phyloP scores from a whole-genome alignment of 352 stramenopile species.

The Pythium oligandrum region DNA sequence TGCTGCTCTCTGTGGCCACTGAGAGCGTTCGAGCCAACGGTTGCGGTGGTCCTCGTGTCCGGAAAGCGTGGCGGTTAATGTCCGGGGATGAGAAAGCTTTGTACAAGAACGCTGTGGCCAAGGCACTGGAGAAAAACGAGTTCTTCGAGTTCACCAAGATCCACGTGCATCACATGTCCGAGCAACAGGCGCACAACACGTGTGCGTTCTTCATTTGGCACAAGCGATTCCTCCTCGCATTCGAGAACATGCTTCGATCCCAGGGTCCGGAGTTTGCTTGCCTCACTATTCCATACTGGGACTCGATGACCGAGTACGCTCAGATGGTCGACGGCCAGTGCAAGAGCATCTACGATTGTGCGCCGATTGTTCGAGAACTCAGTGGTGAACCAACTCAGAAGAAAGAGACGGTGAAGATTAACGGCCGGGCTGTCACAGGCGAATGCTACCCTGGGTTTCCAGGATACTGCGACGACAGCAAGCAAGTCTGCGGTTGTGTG shows the following conservation, averaged over 20 bases:
- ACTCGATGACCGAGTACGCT: constrained; percentile 11
- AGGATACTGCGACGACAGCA: constrained; percentile 2
- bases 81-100: constrained; percentile 3
- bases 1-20: too few relatives aligned
- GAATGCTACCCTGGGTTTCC: neutral
- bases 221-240: constrained; percentile 12
- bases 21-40: neutral
- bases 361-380: neutral
- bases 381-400: neutral
- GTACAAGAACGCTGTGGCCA: constrained; percentile 10
- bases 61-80: constrained; percentile 8
- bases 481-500: neutral
- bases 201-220: constrained; percentile 19
- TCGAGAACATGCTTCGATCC: constrained; percentile 19
- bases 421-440: neutral
- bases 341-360: constrained; percentile 2
- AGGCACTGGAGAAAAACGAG: constrained; percentile 1
- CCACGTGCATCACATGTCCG: constrained; percentile 12
- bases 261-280: constrained; percentile 6
- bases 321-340: constrained; percentile 4
- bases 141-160: constrained; percentile 16
- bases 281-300: constrained; percentile 17
- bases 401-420: neutral
- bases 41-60: constrained; percentile 3
- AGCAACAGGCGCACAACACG: constrained; percentile 13